These are phyloP conservation scores for Polyporus tsugae DNA, from an alignment of 1,284 basidiomycete genomes.

Conservation along the genomic window DNA sequence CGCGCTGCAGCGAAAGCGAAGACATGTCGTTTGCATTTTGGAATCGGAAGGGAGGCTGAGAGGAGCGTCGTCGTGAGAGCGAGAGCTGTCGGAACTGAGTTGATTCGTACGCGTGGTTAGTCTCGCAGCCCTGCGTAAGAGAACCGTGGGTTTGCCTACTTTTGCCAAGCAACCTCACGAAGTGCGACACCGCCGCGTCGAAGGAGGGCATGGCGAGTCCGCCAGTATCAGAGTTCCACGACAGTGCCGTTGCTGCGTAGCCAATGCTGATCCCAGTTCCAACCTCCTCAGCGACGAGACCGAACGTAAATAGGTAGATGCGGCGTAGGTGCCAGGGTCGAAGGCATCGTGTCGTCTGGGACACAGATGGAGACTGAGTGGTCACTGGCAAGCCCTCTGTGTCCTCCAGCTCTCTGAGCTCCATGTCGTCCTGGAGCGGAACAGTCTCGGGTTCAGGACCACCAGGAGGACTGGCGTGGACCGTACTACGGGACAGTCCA, in stretches of 20 bases:
- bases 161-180: neutral
- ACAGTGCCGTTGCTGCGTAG: neutral
- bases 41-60: neutral
- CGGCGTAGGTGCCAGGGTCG: neutral
- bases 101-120: neutral
- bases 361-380: neutral
- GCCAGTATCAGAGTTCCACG: neutral
- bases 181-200: neutral
- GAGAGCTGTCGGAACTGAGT: neutral
- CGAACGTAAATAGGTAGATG: neutral
- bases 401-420: neutral
- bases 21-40: conserved; percentile 1
- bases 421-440: neutral
- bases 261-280: neutral
- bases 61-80: conserved; percentile 8
- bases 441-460: neutral
- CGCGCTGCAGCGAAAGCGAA: neutral
- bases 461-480: neutral
- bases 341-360: neutral
- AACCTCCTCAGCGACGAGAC: neutral
- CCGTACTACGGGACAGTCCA: neutral
- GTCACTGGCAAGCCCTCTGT: neutral
- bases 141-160: neutral
- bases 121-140: neutral
- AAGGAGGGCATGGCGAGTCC: neutral